Evolutionary conservation across 441 rosid species (phyloP).

Genomic region (Croton setiger): DNA sequence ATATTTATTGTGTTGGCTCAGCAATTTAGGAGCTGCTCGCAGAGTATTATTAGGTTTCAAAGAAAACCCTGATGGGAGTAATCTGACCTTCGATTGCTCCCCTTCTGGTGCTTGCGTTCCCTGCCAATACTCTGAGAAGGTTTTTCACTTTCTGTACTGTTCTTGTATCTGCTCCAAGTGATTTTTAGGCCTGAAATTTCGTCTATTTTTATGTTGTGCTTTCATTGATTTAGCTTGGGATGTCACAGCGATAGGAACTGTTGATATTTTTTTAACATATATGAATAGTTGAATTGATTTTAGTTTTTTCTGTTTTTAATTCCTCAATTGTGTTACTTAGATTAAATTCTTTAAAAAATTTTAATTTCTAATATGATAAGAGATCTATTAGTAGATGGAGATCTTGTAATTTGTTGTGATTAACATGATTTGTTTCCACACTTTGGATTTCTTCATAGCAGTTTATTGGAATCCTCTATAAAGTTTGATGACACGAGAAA

Average conservation of each 20-base stretch:
- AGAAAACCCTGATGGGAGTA: conserved; percentile 62
- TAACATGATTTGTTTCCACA: not conserved
- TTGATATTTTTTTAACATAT: too few species aligned
- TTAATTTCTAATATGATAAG: not conserved
- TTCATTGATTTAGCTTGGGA: not conserved
- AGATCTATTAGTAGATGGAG: not conserved
- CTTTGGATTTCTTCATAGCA: not conserved
- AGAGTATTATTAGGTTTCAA: conserved; percentile 48
- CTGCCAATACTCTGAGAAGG: conserved; percentile 40
- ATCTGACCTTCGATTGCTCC: conserved; percentile 70
- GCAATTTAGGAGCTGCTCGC: conserved; percentile 2
- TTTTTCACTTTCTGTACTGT: not conserved
- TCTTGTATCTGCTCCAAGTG: not conserved
- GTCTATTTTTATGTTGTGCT: not conserved
- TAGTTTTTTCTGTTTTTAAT: not conserved
- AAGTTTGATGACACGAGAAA: too few species aligned
- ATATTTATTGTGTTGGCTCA: not conserved
- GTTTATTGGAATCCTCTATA: not conserved
- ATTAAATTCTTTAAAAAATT: not conserved
- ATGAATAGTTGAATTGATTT: not conserved
- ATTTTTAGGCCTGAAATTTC: not conserved
- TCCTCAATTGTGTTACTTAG: not conserved
- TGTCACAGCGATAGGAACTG: not conserved
- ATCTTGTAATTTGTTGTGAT: not conserved
- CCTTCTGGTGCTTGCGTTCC: conserved; percentile 86